These are phyloP conservation scores for Xylariaceae sp. DNA, from an alignment of 2,329 filamentous ascomycete species.

Conservation along the genomic window DNA sequence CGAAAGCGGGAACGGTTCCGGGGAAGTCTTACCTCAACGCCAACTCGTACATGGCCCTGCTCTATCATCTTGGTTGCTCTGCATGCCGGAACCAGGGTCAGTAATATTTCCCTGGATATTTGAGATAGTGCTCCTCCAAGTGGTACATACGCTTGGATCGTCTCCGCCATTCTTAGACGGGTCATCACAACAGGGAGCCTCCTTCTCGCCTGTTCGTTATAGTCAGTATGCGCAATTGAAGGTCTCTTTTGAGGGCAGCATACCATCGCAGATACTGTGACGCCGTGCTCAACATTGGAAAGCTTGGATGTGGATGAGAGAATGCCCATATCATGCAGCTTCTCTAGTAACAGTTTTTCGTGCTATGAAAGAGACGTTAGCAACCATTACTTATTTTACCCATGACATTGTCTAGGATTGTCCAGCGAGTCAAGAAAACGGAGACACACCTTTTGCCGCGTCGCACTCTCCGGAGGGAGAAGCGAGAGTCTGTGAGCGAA, in stretches of 20 bases:
- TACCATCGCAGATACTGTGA: slow-evolving; percentile 78
- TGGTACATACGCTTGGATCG: slow-evolving; percentile 56
- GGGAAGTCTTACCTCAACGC: slow-evolving; percentile 60
- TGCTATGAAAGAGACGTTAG: slow-evolving; percentile 39
- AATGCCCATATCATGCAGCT: slow-evolving; percentile 89
- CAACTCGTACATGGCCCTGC: slow-evolving; percentile 88
- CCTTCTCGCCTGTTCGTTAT: slow-evolving; percentile 53
- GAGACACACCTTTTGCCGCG: slow-evolving; percentile 55
- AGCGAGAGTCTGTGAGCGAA: slow-evolving; percentile 83
- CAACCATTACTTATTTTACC: not conserved
- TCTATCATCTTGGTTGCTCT: slow-evolving; percentile 78
- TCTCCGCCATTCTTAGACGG: slow-evolving; percentile 81
- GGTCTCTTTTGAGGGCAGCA: not conserved
- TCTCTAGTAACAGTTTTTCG: slow-evolving; percentile 82
- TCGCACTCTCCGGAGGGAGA: slow-evolving; percentile 71
- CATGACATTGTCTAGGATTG: not conserved
- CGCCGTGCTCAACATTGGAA: slow-evolving; percentile 72
- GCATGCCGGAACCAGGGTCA: not conserved
- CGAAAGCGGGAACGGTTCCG: too few relatives aligned
- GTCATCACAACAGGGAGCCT: slow-evolving; percentile 89
- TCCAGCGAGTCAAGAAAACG: not conserved
- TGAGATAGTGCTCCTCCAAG: not conserved
- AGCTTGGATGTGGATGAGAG: slow-evolving; percentile 71
- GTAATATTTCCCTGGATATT: not conserved
- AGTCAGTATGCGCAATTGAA: slow-evolving; percentile 1